Evolutionary conservation across 495 filamentous ascomycete species (phyloP), one percentile per base, ranked within the genome.

Genomic region (Acidomyces sp.): DNA sequence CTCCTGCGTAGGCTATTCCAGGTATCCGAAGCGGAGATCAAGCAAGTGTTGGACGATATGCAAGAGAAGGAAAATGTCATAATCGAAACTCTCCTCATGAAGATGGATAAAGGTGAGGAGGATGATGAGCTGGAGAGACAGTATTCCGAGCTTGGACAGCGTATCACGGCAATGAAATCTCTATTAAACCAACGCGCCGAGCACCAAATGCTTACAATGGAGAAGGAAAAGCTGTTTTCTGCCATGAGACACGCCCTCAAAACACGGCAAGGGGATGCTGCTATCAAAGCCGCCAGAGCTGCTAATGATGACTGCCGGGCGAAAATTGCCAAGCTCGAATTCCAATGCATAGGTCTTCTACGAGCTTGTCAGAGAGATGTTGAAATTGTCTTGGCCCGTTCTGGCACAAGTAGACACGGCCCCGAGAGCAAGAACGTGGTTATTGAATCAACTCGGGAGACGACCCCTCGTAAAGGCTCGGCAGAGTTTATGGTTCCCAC

Each of bases 211-310:
- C 33, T 51, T 3, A 9, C 26, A 1, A 34, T 21, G 4, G 43
- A 46, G 20, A 51, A 46, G 22, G 24, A 51, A n/a, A 23, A 33
- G 10, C 33, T 42, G 7, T 34, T 15, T 11, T 16, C 23, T 5
- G 37, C 37, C 9, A 33, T 51, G 37, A 12, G 24, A 16, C 30
- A 42, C 7, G 48, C 48, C 6, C 12, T 51, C 22, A 41, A 32
- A 17, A 13, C 43, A 2, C 16, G 24, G 24, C 21, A 35, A 24
- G 23, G 31, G 15, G n/a, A n/a, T n/a, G 22, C 19, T 5, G 6
- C 13, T 19, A 12, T 22, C 4, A 26, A 35, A 1, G 37, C 10
- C 3, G 48, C 41, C 17, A 37, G 21, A 25, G 40, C 39, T 7
- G 40, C 37, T 11, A 39, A 39, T 17, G 23, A 20, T n/a, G 39